A percentile compares a stretch with the other conserved stretches of the same genome.
Conservation (phyloP, 2,329 filamentous ascomycete genomes). For the Pseudogymnoascus sp. region DNA sequence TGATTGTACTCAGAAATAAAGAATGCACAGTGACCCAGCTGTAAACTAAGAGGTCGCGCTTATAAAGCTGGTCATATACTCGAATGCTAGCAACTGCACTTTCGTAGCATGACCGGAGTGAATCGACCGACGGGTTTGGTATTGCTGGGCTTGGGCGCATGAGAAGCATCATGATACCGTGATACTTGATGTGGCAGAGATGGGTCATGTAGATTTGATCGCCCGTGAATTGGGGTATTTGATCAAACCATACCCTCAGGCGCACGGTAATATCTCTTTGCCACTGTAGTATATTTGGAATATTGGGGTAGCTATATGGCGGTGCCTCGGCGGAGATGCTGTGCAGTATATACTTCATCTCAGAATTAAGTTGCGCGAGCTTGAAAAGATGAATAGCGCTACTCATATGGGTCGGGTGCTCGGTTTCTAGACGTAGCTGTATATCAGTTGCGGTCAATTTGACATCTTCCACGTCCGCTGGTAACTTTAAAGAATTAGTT, state of each 20-base stretch:
- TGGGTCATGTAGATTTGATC: conserved; percentile 22
- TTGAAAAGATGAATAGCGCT: conserved; percentile 43
- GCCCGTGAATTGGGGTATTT: conserved; percentile 27
- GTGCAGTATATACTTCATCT: conserved; percentile 50
- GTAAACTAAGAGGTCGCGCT: conserved; percentile 37
- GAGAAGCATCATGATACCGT: conserved; percentile 41
- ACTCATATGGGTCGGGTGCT: conserved; percentile 28
- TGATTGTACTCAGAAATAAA: conserved; percentile 40
- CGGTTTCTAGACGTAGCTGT: conserved; percentile 7
- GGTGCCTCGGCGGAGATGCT: conserved; percentile 42
- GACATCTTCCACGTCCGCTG: conserved; percentile 19
- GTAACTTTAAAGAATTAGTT: conserved; percentile 13
- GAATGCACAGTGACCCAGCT: conserved; percentile 43
- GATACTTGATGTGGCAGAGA: conserved; percentile 39
- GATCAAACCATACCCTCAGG: conserved; percentile 34
- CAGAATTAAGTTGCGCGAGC: conserved; percentile 42
- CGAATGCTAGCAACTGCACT: conserved; percentile 36
- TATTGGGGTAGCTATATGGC: conserved; percentile 40
- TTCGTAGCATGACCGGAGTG: conserved; percentile 35
- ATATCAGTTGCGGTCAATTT: conserved; percentile 15
- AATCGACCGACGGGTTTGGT: conserved; percentile 36
- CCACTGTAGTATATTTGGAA: conserved; percentile 39
- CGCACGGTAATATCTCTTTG: conserved; percentile 35
- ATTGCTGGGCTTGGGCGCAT: conserved; percentile 45
- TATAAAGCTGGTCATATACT: conserved; percentile 37